A percentile compares a stretch with the other conserved stretches of the same genome.
Conservation (phyloP, 208 protist species). For the Lotmaria passim region DNA sequence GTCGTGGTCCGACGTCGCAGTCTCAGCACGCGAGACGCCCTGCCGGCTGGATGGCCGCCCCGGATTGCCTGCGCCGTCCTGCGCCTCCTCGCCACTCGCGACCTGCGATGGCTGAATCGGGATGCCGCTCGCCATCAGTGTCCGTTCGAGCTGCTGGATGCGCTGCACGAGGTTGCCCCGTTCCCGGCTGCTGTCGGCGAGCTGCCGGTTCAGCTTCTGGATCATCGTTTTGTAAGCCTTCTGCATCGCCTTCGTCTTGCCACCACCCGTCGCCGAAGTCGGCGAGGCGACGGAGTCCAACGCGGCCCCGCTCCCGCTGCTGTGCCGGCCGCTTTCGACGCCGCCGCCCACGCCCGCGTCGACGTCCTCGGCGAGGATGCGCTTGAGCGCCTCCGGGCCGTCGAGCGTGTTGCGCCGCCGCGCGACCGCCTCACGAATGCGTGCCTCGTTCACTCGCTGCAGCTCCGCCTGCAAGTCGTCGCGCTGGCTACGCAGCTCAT, state of each 20-base stretch:
- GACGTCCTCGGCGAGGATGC: slow-evolving; percentile 33
- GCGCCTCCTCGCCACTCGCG: slow-evolving; percentile 3
- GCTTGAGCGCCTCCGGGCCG: slow-evolving; percentile 24
- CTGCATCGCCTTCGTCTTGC: slow-evolving; percentile 34
- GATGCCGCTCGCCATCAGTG: slow-evolving; percentile 34
- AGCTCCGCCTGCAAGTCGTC: slow-evolving; percentile 55
- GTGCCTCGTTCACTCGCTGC: slow-evolving; percentile 40
- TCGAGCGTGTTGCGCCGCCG: slow-evolving; percentile 25
- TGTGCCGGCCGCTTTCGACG: neutral
- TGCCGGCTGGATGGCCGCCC: slow-evolving; percentile 11
- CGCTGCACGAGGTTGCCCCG: slow-evolving; percentile 40
- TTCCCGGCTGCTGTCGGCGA: slow-evolving; percentile 55
- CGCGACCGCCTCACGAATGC: slow-evolving; percentile 22
- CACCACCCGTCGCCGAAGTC: slow-evolving; percentile 18
- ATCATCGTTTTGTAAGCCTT: slow-evolving; percentile 62
- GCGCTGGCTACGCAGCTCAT: slow-evolving; percentile 65
- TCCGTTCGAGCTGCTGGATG: slow-evolving; percentile 42
- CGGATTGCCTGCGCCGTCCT: slow-evolving; percentile 14
- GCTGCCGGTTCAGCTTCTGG: slow-evolving; percentile 63
- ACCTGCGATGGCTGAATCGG: neutral
- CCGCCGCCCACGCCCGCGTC: neutral
- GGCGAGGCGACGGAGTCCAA: neutral
- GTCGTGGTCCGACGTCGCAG: slow-evolving; percentile 7
- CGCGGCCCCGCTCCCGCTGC: neutral
- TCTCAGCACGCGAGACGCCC: neutral